These are phyloP conservation scores for Thuja plicata DNA, from an alignment of 83 land plant species.

Conservation along the genomic window DNA sequence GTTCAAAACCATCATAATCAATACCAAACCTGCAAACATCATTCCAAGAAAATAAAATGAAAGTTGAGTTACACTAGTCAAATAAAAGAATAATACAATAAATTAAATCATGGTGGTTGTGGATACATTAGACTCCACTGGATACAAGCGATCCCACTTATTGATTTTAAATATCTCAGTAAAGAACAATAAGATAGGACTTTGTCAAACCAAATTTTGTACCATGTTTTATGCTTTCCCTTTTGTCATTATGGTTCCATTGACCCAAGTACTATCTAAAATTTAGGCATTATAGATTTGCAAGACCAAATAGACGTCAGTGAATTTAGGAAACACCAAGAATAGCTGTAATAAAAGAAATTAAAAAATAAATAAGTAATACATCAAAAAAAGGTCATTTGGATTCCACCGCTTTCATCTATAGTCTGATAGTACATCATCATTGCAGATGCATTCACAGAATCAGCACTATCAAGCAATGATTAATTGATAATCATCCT, in stretches of 20 bases:
- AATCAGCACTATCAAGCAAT: background rate
- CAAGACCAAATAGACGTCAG: background rate
- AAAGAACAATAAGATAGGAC: background rate
- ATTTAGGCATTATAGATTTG: background rate
- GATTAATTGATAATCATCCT: background rate
- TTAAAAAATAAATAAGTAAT: background rate
- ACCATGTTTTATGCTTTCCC: background rate
- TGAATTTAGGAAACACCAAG: background rate
- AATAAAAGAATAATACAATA: background rate
- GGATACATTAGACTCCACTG: background rate
- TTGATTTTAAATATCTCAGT: background rate
- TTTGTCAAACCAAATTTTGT: background rate
- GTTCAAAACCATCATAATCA: constrained; percentile 8
- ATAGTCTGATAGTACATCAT: background rate
- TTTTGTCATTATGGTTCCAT: background rate
- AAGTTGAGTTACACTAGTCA: background rate
- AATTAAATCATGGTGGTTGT: background rate
- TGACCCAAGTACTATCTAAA: background rate
- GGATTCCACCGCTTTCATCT: background rate
- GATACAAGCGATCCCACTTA: background rate
- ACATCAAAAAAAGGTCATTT: background rate
- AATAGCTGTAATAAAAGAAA: background rate
- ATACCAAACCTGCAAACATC: constrained; percentile 7
- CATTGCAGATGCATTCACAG: background rate
- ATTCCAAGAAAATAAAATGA: background rate